Evolutionary conservation across 1,139 yeast species (phyloP).

Genomic region (Tardiomyces blankii): DNA sequence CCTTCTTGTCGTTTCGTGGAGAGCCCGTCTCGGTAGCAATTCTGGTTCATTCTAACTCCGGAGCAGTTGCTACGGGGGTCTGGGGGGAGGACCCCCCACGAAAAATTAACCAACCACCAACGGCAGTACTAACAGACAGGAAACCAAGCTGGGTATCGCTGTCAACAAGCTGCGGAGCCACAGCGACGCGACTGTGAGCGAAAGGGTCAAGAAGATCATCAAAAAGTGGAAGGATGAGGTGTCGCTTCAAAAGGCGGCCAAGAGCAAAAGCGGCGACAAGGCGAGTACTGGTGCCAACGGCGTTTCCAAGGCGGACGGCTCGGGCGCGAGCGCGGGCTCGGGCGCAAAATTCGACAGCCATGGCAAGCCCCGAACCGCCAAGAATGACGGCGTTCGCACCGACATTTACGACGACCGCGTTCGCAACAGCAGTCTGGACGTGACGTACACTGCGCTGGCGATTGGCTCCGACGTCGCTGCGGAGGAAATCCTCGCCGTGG

Average conservation of each 20-base stretch:
- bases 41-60: too few species aligned
- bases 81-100: too few species aligned
- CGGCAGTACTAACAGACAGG: conserved; percentile 25
- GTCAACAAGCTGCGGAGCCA: conserved; percentile 81
- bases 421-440: conserved; percentile 75
- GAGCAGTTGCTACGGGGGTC: too few species aligned
- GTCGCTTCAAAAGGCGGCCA: conserved; percentile 52
- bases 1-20: too few species aligned
- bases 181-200: conserved; percentile 50
- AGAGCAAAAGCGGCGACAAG: conserved; percentile 18
- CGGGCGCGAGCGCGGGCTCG: conserved; percentile 2
- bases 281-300: conserved; percentile 7
- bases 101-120: too few species aligned
- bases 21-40: too few species aligned
- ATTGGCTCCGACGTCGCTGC: conserved; percentile 61
- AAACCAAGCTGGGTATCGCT: conserved; percentile 96
- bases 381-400: conserved; percentile 69
- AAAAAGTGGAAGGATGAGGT: conserved; percentile 87
- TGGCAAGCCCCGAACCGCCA: conserved; percentile 51
- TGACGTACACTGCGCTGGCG: conserved; percentile 82
- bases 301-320: conserved; percentile 4
- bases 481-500: conserved; percentile 45
- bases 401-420: conserved; percentile 61
- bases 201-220: conserved; percentile 71
- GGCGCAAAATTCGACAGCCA: conserved; percentile 13